Evolutionary conservation across 1,284 basidiomycete genomes (phyloP).

Genomic region (Sporisorium iseilematis-ciliati): DNA sequence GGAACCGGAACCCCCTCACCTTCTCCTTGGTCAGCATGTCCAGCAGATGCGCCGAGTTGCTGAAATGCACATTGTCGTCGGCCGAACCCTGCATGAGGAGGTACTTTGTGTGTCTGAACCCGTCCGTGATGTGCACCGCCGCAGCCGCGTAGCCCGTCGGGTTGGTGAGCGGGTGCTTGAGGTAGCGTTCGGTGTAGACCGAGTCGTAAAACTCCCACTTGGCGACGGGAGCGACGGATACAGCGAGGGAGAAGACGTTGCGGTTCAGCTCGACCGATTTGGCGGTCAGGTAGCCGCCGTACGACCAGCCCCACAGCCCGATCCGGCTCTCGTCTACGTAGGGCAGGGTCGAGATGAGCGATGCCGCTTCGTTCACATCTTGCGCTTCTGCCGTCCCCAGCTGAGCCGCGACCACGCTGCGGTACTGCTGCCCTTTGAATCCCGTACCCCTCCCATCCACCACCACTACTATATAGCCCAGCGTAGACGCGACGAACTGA

Average conservation of each 20-base stretch:
- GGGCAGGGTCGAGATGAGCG: conserved; percentile 73
- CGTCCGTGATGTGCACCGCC: conserved; percentile 85
- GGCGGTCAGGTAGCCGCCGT: conserved; percentile 60
- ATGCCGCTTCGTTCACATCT: conserved; percentile 87
- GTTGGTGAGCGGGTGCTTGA: conserved; percentile 85
- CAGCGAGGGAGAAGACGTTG: conserved; percentile 86
- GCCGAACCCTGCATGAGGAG: conserved; percentile 83
- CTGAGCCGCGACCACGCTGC: conserved; percentile 85
- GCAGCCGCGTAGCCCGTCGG: conserved; percentile 84
- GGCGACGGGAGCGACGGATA: conserved; percentile 79
- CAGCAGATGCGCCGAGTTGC: conserved; percentile 87
- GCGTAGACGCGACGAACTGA: conserved; percentile 82
- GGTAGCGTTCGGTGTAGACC: conserved; percentile 96
- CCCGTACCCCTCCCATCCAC: conserved; percentile 97
- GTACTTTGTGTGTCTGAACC: conserved; percentile 84
- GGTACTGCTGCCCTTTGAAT: conserved; percentile 82
- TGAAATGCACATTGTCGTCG: conserved; percentile 76
- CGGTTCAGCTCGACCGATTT: conserved; percentile 74
- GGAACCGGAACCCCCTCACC: conserved; percentile 84
- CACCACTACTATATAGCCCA: conserved; percentile 86
- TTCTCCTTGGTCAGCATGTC: conserved; percentile 87
- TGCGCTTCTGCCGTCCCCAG: conserved; percentile 86
- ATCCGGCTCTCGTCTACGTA: conserved; percentile 84
- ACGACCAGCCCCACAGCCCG: conserved; percentile 75
- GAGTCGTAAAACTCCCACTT: conserved; percentile 75